Evolutionary conservation across 2,329 filamentous ascomycete species (phyloP).

Genomic region (Xylaria sp.): DNA sequence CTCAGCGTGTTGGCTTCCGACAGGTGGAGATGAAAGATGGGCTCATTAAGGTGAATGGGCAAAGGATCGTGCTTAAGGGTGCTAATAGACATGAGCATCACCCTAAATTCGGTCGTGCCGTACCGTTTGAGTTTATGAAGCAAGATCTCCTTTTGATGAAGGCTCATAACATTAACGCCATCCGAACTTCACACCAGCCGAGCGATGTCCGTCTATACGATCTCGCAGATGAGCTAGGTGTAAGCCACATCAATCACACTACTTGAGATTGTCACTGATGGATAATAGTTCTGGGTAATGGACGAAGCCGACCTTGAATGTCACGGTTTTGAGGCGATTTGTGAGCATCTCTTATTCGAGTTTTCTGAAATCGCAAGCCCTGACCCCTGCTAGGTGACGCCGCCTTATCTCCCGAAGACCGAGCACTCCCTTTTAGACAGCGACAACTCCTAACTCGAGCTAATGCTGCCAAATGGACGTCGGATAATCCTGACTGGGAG

Average conservation of each 20-base stretch:
- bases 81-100: conserved; percentile 73
- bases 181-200: conserved; percentile 69
- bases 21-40: conserved; percentile 67
- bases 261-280: conserved; percentile 20
- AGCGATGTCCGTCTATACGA: conserved; percentile 62
- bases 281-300: conserved; percentile 63
- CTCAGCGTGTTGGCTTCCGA: conserved; percentile 67
- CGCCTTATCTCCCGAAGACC: conserved; percentile 44
- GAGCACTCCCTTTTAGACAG: conserved; percentile 46
- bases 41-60: conserved; percentile 66
- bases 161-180: conserved; percentile 69
- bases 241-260: conserved; percentile 28
- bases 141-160: conserved; percentile 70
- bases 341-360: conserved; percentile 23
- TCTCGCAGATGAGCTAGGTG: conserved; percentile 64
- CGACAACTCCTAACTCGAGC: conserved; percentile 50
- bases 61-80: conserved; percentile 66
- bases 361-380: neutral
- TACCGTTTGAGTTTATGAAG: conserved; percentile 65
- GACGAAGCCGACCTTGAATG: conserved; percentile 58
- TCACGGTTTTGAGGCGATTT: conserved; percentile 51
- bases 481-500: conserved; percentile 66
- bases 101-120: conserved; percentile 63
- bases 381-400: conserved; percentile 45
- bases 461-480: conserved; percentile 59